A percentile compares a stretch with the other conserved stretches of the same genome.
Conservation (phyloP, 345 rosid species). For the Erodium maritimum region DNA sequence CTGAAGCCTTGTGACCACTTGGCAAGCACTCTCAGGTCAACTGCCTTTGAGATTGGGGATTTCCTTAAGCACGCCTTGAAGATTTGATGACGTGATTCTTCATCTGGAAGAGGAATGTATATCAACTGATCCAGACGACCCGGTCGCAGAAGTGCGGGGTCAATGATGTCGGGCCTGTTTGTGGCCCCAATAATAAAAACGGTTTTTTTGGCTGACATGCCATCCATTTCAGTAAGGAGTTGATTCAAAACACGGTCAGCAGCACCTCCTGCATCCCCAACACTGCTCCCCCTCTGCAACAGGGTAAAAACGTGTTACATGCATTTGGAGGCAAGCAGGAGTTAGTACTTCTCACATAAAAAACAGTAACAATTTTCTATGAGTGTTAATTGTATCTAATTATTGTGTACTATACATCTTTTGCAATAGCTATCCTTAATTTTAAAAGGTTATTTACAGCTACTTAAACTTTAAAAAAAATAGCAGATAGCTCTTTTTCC, state of each 20-base stretch:
- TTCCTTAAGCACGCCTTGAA: conserved; percentile 55
- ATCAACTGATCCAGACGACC: conserved; percentile 64
- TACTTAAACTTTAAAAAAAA: too few relatives aligned
- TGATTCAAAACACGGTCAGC: conserved; percentile 64
- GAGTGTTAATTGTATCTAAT: too few relatives aligned
- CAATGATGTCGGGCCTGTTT: too few relatives aligned
- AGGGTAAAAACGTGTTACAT: not conserved
- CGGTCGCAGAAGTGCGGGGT: conserved; percentile 46
- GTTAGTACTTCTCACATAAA: too few relatives aligned
- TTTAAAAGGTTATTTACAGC: too few relatives aligned
- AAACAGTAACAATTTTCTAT: too few relatives aligned
- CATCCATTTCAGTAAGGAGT: conserved; percentile 71
- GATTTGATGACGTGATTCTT: conserved; percentile 48
- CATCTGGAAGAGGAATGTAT: conserved; percentile 67
- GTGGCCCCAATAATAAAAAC: too few relatives aligned
- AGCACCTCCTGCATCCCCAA: conserved; percentile 62
- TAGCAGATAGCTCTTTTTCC: too few relatives aligned
- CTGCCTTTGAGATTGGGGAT: conserved; percentile 46
- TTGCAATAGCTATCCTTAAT: too few relatives aligned
- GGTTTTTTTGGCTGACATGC: too few relatives aligned
- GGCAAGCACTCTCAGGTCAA: conserved; percentile 52
- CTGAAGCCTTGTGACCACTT: conserved; percentile 54
- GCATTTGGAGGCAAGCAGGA: not conserved
- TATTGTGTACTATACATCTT: too few relatives aligned
- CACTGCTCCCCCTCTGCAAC: conserved; percentile 52